Evolutionary conservation across 768 basidiomycete genomes (phyloP).

Genomic region (Mycena chlorophos): DNA sequence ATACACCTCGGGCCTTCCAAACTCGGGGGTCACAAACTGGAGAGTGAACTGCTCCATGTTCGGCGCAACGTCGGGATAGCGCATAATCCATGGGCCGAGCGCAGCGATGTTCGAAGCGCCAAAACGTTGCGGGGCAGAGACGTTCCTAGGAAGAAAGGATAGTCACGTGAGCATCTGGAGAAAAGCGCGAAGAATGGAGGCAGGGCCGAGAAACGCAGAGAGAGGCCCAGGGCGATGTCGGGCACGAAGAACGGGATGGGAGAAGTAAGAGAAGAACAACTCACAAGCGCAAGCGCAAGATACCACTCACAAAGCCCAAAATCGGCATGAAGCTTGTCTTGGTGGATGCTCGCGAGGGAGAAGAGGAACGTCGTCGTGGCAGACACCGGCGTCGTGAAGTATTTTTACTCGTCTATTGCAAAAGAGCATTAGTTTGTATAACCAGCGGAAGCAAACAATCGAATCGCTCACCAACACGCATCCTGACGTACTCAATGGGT

Average conservation of each 20-base stretch:
- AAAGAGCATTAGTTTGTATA: neutral
- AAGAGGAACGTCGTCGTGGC: conserved; percentile 82
- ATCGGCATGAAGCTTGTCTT: conserved; percentile 82
- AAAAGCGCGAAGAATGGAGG: no score
- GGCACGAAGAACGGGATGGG: neutral
- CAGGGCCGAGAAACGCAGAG: neutral
- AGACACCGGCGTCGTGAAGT: conserved; percentile 71
- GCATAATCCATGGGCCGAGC: conserved; percentile 78
- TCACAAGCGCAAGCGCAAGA: conserved; percentile 69
- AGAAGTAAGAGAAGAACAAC: conserved; percentile 28
- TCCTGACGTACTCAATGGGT: conserved; percentile 79
- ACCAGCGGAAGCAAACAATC: neutral
- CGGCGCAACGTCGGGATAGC: conserved; percentile 74
- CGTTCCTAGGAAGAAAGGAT: conserved; percentile 27
- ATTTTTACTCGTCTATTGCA: conserved; percentile 74
- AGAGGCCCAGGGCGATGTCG: neutral
- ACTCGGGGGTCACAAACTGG: conserved; percentile 73
- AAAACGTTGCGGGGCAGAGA: conserved; percentile 66
- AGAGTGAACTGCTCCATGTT: conserved; percentile 79
- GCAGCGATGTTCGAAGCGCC: conserved; percentile 83
- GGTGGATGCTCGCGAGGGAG: conserved; percentile 73
- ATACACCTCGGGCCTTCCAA: conserved; percentile 64
- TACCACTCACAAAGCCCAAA: conserved; percentile 71
- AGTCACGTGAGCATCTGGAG: neutral
- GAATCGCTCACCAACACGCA: conserved; percentile 71